Conservation (phyloP, 2,329 filamentous ascomycete species). For the Hysterium pulicare region DNA sequence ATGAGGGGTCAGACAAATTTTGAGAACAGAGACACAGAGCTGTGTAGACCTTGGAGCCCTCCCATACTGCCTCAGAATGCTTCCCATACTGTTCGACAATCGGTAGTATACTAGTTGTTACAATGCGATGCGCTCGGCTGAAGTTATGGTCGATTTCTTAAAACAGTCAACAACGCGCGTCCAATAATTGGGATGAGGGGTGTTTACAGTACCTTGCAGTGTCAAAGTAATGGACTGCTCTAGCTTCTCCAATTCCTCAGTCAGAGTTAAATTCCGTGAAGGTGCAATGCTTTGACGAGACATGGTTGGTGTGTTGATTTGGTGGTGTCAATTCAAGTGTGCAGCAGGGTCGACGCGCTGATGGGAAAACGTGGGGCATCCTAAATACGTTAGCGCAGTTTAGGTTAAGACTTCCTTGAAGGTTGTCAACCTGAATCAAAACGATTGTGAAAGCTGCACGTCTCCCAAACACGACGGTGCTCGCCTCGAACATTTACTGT, state of each 20-base stretch:
- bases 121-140: slow-evolving; percentile 91
- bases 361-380: not conserved
- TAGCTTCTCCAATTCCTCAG: slow-evolving; percentile 91
- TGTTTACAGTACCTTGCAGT: slow-evolving; percentile 66
- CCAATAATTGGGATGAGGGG: slow-evolving; percentile 15
- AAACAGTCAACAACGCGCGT: slow-evolving; percentile 19
- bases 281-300: slow-evolving; percentile 48
- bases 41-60: slow-evolving; percentile 75
- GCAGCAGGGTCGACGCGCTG: not conserved
- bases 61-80: slow-evolving; percentile 91
- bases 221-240: slow-evolving; percentile 97
- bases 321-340: not conserved
- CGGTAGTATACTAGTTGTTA: slow-evolving; percentile 88
- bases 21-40: not conserved
- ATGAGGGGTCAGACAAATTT: slow-evolving; percentile 5
- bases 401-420: too few relatives aligned
- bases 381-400: not conserved
- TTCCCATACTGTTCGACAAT: slow-evolving; percentile 94
- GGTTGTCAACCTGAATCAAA: too few relatives aligned
- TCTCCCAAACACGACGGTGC: too few relatives aligned
- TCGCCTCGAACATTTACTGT: too few relatives aligned
- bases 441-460: too few relatives aligned
- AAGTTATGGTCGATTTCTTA: slow-evolving; percentile 98
- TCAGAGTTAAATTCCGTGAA: slow-evolving; percentile 68
- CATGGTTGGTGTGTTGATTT: slow-evolving; percentile 34